phyloP scores from a whole-genome alignment of 73 alveolate genomes.

The Paramecium sexaurelia region DNA sequence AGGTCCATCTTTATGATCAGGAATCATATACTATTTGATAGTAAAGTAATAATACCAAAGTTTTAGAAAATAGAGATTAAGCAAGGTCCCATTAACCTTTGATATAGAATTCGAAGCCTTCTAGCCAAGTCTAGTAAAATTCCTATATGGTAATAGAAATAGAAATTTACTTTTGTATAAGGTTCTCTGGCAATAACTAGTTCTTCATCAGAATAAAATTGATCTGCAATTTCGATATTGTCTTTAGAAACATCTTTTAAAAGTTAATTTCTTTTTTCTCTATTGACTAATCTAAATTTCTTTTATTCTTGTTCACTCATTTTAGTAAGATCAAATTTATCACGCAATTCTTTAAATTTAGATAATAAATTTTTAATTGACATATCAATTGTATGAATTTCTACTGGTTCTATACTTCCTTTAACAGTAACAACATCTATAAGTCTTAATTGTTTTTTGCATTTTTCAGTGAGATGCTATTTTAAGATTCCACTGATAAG shows the following conservation, averaged over 20 bases:
- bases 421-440: conserved; percentile 80
- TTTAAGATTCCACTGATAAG: conserved; percentile 74
- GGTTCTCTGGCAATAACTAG: conserved; percentile 73
- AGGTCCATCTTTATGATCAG: conserved; percentile 73
- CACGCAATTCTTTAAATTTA: neutral
- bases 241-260: conserved; percentile 49
- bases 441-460: conserved; percentile 65
- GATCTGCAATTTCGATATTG: conserved; percentile 48
- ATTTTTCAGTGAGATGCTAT: conserved; percentile 56
- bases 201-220: conserved; percentile 82
- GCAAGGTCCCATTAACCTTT: conserved; percentile 92
- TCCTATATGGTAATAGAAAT: neutral
- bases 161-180: conserved; percentile 69
- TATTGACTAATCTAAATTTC: conserved; percentile 55
- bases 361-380: conserved; percentile 52
- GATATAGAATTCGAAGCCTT: conserved; percentile 80
- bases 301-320: conserved; percentile 59
- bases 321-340: conserved; percentile 20
- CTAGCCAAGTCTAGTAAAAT: conserved; percentile 75
- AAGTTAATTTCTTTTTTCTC: conserved; percentile 58
- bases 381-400: conserved; percentile 63
- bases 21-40: neutral
- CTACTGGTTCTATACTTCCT: conserved; percentile 78
- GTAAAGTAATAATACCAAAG: conserved; percentile 45
- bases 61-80: conserved; percentile 73